Evolutionary conservation across 352 stramenopile genomes (phyloP).

Genomic region (Globisporangium canariense): DNA sequence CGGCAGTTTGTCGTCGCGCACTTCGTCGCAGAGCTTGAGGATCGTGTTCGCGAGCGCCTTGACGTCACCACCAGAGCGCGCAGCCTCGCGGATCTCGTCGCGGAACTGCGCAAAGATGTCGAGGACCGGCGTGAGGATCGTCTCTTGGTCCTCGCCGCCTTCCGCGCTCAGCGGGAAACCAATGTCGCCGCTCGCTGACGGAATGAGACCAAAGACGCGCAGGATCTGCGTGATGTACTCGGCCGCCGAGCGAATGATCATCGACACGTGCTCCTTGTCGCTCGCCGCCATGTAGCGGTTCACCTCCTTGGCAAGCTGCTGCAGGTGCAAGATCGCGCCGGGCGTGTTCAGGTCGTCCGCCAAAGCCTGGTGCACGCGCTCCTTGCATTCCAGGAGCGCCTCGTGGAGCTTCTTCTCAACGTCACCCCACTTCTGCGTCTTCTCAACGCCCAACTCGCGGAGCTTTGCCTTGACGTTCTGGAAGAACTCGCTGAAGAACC

Average conservation of each 20-base stretch:
- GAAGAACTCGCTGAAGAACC: conserved; percentile 93
- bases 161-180: conserved; percentile 63
- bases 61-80: conserved; percentile 41
- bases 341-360: conserved; percentile 92
- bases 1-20: conserved; percentile 89
- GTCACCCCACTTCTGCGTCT: conserved; percentile 75
- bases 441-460: conserved; percentile 69
- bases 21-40: conserved; percentile 79
- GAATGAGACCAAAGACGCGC: conserved; percentile 76
- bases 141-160: conserved; percentile 60
- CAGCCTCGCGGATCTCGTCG: conserved; percentile 72
- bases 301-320: conserved; percentile 81
- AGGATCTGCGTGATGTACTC: conserved; percentile 91
- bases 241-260: conserved; percentile 75
- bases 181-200: conserved; percentile 65
- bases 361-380: conserved; percentile 78
- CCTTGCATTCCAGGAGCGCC: conserved; percentile 66
- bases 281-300: conserved; percentile 77
- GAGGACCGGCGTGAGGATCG: conserved; percentile 81
- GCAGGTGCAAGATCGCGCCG: conserved; percentile 57
- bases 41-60: conserved; percentile 69
- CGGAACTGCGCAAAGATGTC: conserved; percentile 90
- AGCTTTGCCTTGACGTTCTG: conserved; percentile 91
- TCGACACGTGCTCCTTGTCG: conserved; percentile 59
- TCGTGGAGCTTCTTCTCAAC: conserved; percentile 74